These are phyloP conservation scores for Lepidopterella palustris DNA, from an alignment of 495 filamentous ascomycete species.

Conservation along the genomic window DNA sequence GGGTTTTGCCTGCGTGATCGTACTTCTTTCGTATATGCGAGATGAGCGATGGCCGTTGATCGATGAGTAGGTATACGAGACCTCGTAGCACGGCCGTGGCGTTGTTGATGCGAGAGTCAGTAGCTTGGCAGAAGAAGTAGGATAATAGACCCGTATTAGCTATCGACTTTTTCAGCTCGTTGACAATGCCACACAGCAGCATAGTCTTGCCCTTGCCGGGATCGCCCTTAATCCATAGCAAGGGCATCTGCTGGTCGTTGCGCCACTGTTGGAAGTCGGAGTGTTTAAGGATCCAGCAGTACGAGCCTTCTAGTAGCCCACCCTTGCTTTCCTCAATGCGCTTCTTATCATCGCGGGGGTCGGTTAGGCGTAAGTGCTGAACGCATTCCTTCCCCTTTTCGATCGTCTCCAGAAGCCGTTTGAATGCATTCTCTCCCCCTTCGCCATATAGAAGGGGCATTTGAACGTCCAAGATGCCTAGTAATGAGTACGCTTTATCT, in stretches of 20 bases:
- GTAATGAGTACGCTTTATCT: too few species aligned
- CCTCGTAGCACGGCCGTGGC: constrained; percentile 38
- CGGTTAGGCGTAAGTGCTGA: constrained; percentile 3
- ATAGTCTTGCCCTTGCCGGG: too few species aligned
- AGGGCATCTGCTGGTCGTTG: background rate
- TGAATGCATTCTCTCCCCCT: background rate
- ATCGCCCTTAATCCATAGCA: background rate
- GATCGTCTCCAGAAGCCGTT: background rate
- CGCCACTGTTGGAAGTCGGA: constrained; percentile 26
- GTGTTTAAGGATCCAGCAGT: constrained; percentile 42
- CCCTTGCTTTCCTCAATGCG: constrained; percentile 40
- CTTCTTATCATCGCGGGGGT: constrained; percentile 33
- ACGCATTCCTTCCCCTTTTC: constrained; percentile 6
- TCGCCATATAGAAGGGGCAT: background rate
- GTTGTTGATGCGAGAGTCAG: constrained; percentile 34
- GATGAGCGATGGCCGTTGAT: background rate
- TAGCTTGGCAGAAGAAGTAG: constrained; percentile 2
- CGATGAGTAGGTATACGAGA: constrained; percentile 34
- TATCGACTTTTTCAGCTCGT: background rate
- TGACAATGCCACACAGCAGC: background rate
- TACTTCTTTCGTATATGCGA: constrained; percentile 25
- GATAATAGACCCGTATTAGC: background rate
- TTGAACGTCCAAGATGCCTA: background rate
- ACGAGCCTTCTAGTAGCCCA: constrained; percentile 39
- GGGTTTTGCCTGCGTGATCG: constrained; percentile 23